These are phyloP conservation scores for Lepidium didymum DNA, from an alignment of 345 rosid species.

Conservation along the genomic window DNA sequence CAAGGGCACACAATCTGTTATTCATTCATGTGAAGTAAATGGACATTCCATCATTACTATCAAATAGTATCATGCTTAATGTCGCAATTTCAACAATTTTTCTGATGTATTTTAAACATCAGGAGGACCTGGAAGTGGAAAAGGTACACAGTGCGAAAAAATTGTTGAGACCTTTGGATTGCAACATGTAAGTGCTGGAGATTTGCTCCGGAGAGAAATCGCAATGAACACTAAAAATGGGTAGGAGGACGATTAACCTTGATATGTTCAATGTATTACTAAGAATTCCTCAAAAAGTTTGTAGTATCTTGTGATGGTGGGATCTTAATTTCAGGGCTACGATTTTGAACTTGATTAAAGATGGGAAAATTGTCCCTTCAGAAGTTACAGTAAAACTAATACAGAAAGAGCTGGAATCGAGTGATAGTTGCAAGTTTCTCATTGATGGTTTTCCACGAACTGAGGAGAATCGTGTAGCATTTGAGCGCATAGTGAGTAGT, in stretches of 20 bases:
- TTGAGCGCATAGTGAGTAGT: conserved; percentile 58
- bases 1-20: neutral
- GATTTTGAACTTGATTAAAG: conserved; percentile 60
- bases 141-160: conserved; percentile 76
- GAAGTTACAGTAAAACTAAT: conserved; percentile 70
- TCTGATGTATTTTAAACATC: neutral
- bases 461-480: conserved; percentile 76
- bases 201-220: conserved; percentile 60
- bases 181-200: conserved; percentile 75
- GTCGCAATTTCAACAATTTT: neutral
- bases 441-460: conserved; percentile 87
- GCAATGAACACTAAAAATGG: conserved; percentile 55
- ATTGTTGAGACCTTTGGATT: conserved; percentile 64
- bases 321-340: conserved; percentile 38
- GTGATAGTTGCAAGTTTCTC: conserved; percentile 50
- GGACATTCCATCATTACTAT: neutral
- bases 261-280: neutral
- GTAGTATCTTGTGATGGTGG: conserved; percentile 6
- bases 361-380: conserved; percentile 86
- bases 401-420: conserved; percentile 56
- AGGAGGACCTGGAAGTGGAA: conserved; percentile 91
- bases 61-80: neutral
- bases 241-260: conserved; percentile 32
- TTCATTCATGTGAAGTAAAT: neutral
- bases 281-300: neutral